Conservation (phyloP, 1,284 basidiomycete species). For the Melanopsichium pennsylvanicum region DNA sequence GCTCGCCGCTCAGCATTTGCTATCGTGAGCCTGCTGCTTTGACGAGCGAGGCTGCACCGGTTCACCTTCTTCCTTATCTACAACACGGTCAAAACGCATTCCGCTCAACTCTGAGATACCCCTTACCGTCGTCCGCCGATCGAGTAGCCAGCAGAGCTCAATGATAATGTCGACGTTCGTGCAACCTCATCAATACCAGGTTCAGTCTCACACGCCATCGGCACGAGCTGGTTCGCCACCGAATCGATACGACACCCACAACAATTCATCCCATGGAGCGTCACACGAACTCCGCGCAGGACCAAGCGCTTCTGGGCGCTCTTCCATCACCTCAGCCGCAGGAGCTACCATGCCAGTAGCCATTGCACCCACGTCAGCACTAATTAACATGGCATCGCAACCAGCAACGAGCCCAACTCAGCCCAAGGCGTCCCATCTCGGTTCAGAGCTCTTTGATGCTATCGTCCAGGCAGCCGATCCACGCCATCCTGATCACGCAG, state of each 20-base stretch:
- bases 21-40: not conserved
- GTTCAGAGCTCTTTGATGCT: constrained; percentile 37
- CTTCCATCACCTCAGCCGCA: too few relatives aligned
- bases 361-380: not conserved
- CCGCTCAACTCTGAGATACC: too few relatives aligned
- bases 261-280: not conserved
- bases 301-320: too few relatives aligned
- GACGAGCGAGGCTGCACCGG: too few relatives aligned
- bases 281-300: too few relatives aligned
- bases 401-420: constrained; percentile 1
- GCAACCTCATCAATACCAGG: constrained; percentile 6
- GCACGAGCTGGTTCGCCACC: not conserved
- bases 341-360: too few relatives aligned
- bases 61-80: too few relatives aligned
- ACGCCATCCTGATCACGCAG: constrained; percentile 31
- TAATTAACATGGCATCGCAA: not conserved
- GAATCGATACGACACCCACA: not conserved
- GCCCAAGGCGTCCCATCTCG: constrained; percentile 10
- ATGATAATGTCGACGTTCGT: constrained; percentile 9
- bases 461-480: constrained; percentile 44
- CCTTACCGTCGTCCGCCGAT: too few relatives aligned
- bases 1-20: not conserved
- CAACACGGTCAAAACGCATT: too few relatives aligned
- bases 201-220: not conserved
- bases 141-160: too few relatives aligned